Percentiles rank a stretch among this genome's conserved stretches.
phyloP scores from a whole-genome alignment of 148 eudicot genomes.

The Tetragonia tetragonoides region DNA sequence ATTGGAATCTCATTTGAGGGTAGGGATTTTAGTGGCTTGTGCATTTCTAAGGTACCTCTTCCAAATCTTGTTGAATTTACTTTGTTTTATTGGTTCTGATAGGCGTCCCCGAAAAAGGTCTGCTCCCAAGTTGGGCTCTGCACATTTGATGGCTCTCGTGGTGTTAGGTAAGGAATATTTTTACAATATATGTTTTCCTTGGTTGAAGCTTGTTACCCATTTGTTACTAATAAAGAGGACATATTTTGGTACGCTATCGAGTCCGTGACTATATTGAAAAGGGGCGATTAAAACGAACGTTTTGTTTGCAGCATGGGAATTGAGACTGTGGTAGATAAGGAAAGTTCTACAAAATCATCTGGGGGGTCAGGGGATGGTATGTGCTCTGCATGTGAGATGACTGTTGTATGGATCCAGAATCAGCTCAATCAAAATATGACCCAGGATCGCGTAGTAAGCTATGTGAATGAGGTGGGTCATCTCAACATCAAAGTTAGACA shows the following conservation, averaged over 20 bases:
- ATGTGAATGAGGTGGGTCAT: constrained; percentile 57
- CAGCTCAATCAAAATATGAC: constrained; percentile 75
- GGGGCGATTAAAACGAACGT: not conserved
- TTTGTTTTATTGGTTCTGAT: constrained; percentile 10
- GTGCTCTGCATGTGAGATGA: constrained; percentile 93
- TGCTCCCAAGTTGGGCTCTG: constrained; percentile 88
- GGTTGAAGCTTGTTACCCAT: not conserved
- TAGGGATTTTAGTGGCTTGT: not conserved
- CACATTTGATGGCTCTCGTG: constrained; percentile 71
- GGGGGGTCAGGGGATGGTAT: constrained; percentile 40
- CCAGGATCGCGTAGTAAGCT: constrained; percentile 56
- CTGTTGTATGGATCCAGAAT: constrained; percentile 85
- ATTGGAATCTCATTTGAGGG: not conserved
- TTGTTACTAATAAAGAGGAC: not conserved
- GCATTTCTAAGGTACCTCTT: not conserved
- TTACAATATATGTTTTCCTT: not conserved
- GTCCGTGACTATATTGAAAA: not conserved
- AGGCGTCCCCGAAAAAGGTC: constrained; percentile 73
- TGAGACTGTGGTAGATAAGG: constrained; percentile 63
- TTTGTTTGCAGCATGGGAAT: constrained; percentile 57
- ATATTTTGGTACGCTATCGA: not conserved
- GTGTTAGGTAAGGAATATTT: constrained; percentile 56
- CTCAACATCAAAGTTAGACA: not conserved
- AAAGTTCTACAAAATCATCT: constrained; percentile 37
- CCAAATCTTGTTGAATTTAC: not conserved